phyloP scores from a whole-genome alignment of 345 rosid species.

The Conringia planisiliqua region DNA sequence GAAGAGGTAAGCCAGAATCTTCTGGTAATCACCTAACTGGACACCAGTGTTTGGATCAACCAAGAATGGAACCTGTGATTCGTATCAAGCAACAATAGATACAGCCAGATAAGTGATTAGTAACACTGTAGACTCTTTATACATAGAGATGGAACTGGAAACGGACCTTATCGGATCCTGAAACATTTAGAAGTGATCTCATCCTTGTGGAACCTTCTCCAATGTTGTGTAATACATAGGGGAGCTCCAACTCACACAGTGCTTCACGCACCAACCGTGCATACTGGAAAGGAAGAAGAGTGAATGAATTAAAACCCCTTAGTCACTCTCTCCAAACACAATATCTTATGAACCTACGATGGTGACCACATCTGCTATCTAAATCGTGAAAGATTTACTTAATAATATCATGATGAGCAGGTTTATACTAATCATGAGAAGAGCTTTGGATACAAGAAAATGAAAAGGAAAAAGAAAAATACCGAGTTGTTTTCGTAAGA shows the following conservation, averaged over 20 bases:
- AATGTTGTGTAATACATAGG: constrained; percentile 67
- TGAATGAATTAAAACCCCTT: neutral
- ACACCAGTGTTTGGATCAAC: constrained; percentile 75
- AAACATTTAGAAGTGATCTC: constrained; percentile 47
- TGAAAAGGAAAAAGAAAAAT: neutral
- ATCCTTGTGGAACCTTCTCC: constrained; percentile 57
- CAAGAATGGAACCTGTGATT: constrained; percentile 62
- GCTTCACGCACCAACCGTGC: constrained; percentile 85
- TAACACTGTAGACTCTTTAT: constrained; percentile 3
- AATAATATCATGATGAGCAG: no score
- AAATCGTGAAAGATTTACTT: neutral
- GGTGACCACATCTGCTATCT: no score
- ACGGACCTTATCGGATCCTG: constrained; percentile 66
- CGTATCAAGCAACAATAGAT: neutral
- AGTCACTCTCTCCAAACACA: neutral
- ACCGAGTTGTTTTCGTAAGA: constrained; percentile 77
- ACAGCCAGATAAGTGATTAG: neutral
- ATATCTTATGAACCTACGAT: no score
- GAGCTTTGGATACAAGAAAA: constrained; percentile 2
- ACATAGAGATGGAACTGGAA: neutral
- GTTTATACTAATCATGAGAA: neutral
- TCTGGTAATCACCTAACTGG: constrained; percentile 55
- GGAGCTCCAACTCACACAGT: constrained; percentile 79
- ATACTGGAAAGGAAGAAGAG: constrained; percentile 37
- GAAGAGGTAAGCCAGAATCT: constrained; percentile 65